Percentiles rank a stretch among this genome's conserved stretches.
phyloP scores from a whole-genome alignment of 1,139 yeast species.

The Komagataea norvegica region DNA sequence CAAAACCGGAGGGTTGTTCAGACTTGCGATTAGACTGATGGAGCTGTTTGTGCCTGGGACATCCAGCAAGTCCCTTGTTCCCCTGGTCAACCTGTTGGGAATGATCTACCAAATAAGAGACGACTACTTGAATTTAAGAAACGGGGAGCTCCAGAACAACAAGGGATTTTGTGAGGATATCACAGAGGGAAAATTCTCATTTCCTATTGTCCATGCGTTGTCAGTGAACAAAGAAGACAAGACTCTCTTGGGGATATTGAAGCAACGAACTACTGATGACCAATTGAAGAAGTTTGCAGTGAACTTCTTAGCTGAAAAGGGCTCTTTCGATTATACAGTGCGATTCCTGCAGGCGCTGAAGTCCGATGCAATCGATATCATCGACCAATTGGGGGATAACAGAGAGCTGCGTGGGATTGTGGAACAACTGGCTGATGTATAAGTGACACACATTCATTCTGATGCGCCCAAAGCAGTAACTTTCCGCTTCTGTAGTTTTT shows the following conservation, averaged over 20 bases:
- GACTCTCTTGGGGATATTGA: slow-evolving; percentile 35
- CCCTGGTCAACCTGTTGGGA: slow-evolving; percentile 75
- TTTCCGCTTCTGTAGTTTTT: neutral
- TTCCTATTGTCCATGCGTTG: slow-evolving; percentile 72
- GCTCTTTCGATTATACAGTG: slow-evolving; percentile 39
- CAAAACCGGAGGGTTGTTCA: slow-evolving; percentile 84
- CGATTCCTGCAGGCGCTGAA: slow-evolving; percentile 22
- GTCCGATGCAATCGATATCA: slow-evolving; percentile 13
- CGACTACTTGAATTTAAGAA: slow-evolving; percentile 65
- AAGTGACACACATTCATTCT: neutral
- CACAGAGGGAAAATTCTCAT: slow-evolving; percentile 83
- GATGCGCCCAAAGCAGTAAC: neutral
- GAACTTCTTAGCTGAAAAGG: slow-evolving; percentile 38
- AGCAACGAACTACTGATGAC: slow-evolving; percentile 36
- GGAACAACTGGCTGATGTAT: slow-evolving; percentile 2
- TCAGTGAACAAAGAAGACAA: slow-evolving; percentile 32
- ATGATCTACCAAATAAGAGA: slow-evolving; percentile 79
- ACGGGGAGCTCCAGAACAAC: slow-evolving; percentile 48
- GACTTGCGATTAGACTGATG: slow-evolving; percentile 66
- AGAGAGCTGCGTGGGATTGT: slow-evolving; percentile 1
- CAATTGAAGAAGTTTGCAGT: slow-evolving; percentile 47
- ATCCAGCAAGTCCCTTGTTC: slow-evolving; percentile 33
- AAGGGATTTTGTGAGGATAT: slow-evolving; percentile 88
- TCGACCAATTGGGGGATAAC: slow-evolving; percentile 14
- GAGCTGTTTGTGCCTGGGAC: slow-evolving; percentile 31